Conservation (phyloP, 495 filamentous ascomycete species). For the Baudoinia panamericana region DNA sequence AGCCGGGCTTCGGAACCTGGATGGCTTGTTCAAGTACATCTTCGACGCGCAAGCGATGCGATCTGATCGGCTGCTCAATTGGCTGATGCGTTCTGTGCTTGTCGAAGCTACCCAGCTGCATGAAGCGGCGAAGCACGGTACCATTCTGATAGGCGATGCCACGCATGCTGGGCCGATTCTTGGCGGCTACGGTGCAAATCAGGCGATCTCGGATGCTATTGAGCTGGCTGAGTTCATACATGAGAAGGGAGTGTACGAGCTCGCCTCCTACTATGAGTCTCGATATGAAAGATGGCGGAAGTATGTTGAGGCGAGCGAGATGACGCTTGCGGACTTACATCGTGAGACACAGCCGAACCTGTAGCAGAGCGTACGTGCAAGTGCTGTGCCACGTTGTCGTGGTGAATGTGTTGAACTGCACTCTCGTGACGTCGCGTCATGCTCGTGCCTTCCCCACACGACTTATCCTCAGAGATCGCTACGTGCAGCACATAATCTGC, state of each 20-base stretch:
- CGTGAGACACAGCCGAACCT: background rate
- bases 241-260: conserved; percentile 8
- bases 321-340: conserved; percentile 17
- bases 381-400: no score
- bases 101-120: conserved; percentile 18
- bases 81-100: conserved; percentile 32
- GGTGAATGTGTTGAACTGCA: no score
- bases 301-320: conserved; percentile 23
- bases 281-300: conserved; percentile 24
- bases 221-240: conserved; percentile 28
- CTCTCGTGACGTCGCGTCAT: no score
- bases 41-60: conserved; percentile 26
- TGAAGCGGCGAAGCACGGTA: conserved; percentile 19
- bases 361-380: background rate
- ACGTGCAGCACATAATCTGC: no score
- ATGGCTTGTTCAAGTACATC: conserved; percentile 25
- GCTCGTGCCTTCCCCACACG: no score
- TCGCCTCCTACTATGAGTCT: conserved; percentile 21
- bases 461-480: no score
- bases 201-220: conserved; percentile 30
- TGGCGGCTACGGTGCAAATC: conserved; percentile 33
- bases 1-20: conserved; percentile 14
- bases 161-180: conserved; percentile 32
- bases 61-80: conserved; percentile 30
- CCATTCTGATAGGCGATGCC: conserved; percentile 31